A percentile compares a stretch with the other conserved stretches of the same genome.
Conservation (phyloP, 2,329 filamentous ascomycete genomes). For the Botrytis porri region DNA sequence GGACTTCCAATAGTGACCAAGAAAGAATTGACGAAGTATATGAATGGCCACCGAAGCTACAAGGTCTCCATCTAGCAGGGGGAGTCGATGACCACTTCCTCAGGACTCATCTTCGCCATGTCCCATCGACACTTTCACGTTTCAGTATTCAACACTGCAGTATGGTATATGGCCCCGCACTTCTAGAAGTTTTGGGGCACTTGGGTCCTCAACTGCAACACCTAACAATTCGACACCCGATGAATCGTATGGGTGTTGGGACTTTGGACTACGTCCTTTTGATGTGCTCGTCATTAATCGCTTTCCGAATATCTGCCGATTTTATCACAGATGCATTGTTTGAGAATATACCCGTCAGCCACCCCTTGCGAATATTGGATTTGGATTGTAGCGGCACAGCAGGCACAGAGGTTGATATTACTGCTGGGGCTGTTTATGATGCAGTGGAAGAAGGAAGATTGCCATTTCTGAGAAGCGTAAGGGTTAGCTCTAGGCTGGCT, state of each 20-base stretch:
- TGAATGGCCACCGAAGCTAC: constrained; percentile 36
- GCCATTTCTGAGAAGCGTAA: constrained; percentile 35
- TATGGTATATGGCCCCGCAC: constrained; percentile 27
- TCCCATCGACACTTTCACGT: constrained; percentile 28
- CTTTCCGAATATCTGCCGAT: constrained; percentile 37
- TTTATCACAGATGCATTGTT: constrained; percentile 35
- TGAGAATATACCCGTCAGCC: constrained; percentile 21
- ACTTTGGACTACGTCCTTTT: constrained; percentile 31
- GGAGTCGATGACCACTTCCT: constrained; percentile 36
- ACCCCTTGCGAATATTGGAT: constrained; percentile 36
- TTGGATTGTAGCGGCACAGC: constrained; percentile 36
- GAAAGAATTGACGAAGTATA: constrained; percentile 25
- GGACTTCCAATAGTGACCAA: constrained; percentile 31
- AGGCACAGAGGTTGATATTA: constrained; percentile 31
- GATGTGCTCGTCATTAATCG: constrained; percentile 31
- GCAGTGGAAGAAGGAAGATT: constrained; percentile 33
- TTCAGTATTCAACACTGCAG: constrained; percentile 39
- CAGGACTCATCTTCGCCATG: constrained; percentile 26
- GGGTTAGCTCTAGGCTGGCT: constrained; percentile 35
- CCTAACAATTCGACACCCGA: constrained; percentile 38
- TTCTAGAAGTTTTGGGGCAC: constrained; percentile 27
- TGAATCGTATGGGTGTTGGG: constrained; percentile 31
- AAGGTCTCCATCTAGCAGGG: constrained; percentile 37
- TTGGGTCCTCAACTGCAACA: constrained; percentile 34
- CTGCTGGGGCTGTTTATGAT: constrained; percentile 30